Conservation (phyloP, 495 filamentous ascomycete genomes). For the Clavariopsis aquatica region DNA sequence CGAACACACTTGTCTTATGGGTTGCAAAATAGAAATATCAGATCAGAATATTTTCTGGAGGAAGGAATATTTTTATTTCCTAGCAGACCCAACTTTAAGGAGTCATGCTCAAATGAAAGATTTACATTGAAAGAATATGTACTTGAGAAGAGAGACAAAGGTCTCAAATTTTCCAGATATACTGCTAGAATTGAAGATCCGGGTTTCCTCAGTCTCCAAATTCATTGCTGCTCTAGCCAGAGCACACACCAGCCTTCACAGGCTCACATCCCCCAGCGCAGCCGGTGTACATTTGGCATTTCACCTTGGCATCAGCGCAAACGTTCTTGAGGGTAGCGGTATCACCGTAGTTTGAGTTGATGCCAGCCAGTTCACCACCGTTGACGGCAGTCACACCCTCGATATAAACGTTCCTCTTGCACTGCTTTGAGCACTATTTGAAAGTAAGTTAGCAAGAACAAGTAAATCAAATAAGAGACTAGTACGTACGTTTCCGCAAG, state of each 20-base stretch:
- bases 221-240: not conserved
- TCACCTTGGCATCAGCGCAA: not conserved
- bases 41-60: no score
- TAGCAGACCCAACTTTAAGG: no score
- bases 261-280: not conserved
- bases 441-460: not conserved
- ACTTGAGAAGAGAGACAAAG: no score
- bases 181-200: no score
- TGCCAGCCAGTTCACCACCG: constrained; percentile 2
- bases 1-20: no score
- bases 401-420: constrained; percentile 3
- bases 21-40: no score
- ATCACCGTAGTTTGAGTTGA: constrained; percentile 3
- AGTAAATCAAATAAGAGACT: not conserved
- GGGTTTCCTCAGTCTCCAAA: not conserved
- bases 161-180: no score
- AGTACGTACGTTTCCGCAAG: constrained; percentile 33
- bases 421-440: constrained; percentile 1
- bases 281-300: constrained; percentile 7
- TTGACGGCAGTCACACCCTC: not conserved
- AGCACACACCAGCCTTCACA: not conserved
- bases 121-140: no score
- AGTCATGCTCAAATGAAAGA: no score
- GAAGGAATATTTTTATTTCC: no score
- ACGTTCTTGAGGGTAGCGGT: constrained; percentile 7